Percentiles rank a stretch among this genome's conserved stretches.
These are phyloP conservation scores for Globisporangium mamillatum DNA, from an alignment of 352 stramenopile genomes.

Conservation along the genomic window DNA sequence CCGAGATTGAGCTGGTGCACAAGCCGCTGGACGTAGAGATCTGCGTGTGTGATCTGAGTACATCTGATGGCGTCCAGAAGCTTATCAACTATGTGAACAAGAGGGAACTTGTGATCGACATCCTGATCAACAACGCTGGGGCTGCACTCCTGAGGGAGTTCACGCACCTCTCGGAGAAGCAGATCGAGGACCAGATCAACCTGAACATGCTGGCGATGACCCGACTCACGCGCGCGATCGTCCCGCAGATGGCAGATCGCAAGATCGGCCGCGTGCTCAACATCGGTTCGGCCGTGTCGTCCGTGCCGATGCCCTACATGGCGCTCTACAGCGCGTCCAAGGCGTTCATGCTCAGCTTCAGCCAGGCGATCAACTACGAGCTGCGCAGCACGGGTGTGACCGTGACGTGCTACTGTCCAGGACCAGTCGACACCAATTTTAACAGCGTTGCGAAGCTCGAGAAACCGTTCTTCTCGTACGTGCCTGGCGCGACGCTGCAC, in stretches of 20 bases:
- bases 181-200: slow-evolving; percentile 63
- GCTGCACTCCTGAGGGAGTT: slow-evolving; percentile 44
- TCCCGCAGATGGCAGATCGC: slow-evolving; percentile 72
- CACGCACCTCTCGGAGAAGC: slow-evolving; percentile 27
- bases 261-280: slow-evolving; percentile 77
- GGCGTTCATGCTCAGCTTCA: slow-evolving; percentile 71
- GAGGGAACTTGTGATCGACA: slow-evolving; percentile 69
- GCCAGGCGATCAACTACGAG: slow-evolving; percentile 80
- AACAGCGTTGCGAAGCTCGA: slow-evolving; percentile 36
- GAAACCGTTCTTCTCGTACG: slow-evolving; percentile 39
- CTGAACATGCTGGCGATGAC: slow-evolving; percentile 68
- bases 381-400: slow-evolving; percentile 68
- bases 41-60: slow-evolving; percentile 61
- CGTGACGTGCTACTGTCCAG: slow-evolving; percentile 76
- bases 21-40: slow-evolving; percentile 54
- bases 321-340: slow-evolving; percentile 82
- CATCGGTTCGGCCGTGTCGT: slow-evolving; percentile 60
- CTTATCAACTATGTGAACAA: slow-evolving; percentile 53
- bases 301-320: slow-evolving; percentile 51
- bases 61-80: slow-evolving; percentile 43
- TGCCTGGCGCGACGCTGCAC: slow-evolving; percentile 31
- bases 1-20: slow-evolving; percentile 73
- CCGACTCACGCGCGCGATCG: slow-evolving; percentile 56
- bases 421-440: slow-evolving; percentile 75
- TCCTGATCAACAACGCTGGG: slow-evolving; percentile 85